phyloP scores from a whole-genome alignment of 495 filamentous ascomycete species.

The Neurospora hispaniola region DNA sequence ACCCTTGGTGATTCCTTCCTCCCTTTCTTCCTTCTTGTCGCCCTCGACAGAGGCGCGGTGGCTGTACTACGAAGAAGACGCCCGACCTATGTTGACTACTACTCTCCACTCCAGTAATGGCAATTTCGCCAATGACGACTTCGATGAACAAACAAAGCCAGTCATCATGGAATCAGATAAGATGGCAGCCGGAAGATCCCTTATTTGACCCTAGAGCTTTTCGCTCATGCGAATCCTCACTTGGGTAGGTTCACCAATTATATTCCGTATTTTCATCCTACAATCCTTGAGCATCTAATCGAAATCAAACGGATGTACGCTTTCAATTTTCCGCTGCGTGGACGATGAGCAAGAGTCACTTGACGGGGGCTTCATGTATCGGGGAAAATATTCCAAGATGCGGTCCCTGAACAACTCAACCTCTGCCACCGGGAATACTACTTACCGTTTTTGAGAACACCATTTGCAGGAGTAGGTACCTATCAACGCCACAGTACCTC shows the following conservation, averaged over 20 bases:
- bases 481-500: too few species aligned
- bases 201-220: neutral
- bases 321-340: neutral
- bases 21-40: neutral
- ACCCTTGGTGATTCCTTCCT: neutral
- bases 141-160: neutral
- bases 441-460: neutral
- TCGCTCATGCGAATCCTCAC: neutral
- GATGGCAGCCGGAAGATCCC: neutral
- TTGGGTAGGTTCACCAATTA: neutral
- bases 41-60: neutral
- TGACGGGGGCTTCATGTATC: neutral
- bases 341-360: neutral
- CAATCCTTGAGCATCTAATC: neutral
- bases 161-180: neutral
- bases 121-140: neutral
- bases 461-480: neutral
- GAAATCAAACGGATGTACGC: neutral
- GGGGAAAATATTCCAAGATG: neutral
- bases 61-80: neutral
- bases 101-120: neutral
- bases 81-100: neutral
- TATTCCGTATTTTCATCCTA: neutral
- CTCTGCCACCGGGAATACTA: neutral
- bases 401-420: neutral